These are phyloP conservation scores for Cordyceps fumosorosea DNA, from an alignment of 2,329 filamentous ascomycete genomes.

Conservation along the genomic window DNA sequence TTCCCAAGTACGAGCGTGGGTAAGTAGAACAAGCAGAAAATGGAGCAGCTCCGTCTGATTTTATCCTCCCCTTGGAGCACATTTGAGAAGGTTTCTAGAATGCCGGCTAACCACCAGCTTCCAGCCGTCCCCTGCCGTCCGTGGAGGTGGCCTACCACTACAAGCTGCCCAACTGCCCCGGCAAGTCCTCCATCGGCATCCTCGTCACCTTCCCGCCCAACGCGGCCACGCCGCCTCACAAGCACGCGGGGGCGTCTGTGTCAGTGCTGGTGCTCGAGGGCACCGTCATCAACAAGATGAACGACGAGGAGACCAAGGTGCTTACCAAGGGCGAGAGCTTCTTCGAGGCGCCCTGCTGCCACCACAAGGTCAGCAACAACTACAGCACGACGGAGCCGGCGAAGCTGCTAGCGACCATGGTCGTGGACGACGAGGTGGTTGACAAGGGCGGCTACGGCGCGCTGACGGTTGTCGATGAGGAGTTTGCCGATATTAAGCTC, in stretches of 20 bases:
- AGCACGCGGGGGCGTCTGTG: slow-evolving; percentile 18
- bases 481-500: slow-evolving; percentile 15
- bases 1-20: slow-evolving; percentile 11
- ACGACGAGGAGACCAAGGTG: slow-evolving; percentile 16
- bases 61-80: background rate
- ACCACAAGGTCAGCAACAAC: slow-evolving; percentile 19
- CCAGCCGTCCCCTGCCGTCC: background rate
- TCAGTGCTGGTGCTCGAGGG: slow-evolving; percentile 17
- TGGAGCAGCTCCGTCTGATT: background rate
- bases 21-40: background rate
- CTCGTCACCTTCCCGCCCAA: slow-evolving; percentile 18
- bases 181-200: slow-evolving; percentile 19
- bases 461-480: slow-evolving; percentile 17
- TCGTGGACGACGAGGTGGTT: slow-evolving; percentile 16
- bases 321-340: slow-evolving; percentile 18
- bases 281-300: slow-evolving; percentile 21
- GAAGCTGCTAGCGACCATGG: slow-evolving; percentile 16
- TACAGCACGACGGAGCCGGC: slow-evolving; percentile 14
- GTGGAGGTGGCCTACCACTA: slow-evolving; percentile 17
- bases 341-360: slow-evolving; percentile 20
- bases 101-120: background rate
- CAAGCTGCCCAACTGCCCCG: slow-evolving; percentile 18
- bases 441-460: slow-evolving; percentile 16
- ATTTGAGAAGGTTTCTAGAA: background rate
- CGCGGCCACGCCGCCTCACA: slow-evolving; percentile 18